phyloP scores from a whole-genome alignment of 257 asterid genomes.

The Solanum lycopersicoides region DNA sequence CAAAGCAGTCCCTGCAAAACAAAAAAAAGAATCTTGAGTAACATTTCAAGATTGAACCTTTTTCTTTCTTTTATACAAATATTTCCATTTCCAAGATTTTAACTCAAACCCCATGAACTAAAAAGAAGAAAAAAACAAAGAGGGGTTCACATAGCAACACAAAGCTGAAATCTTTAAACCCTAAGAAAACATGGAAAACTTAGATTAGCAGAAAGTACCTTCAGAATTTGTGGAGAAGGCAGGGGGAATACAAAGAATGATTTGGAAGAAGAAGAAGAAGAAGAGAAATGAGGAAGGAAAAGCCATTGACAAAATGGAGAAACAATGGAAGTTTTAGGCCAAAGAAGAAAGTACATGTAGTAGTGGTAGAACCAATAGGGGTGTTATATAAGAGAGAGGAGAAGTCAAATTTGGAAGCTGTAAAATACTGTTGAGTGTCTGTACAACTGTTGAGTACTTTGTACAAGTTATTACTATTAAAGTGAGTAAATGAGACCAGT shows the following conservation, averaged over 20 bases:
- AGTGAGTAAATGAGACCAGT: not conserved
- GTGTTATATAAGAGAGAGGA: not conserved
- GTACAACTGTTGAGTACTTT: not conserved
- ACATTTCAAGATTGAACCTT: not conserved
- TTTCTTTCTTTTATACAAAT: not conserved
- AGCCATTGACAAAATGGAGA: conserved; percentile 32
- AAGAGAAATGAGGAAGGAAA: conserved; percentile 18
- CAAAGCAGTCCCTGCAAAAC: conserved; percentile 59
- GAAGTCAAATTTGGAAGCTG: conserved; percentile 29
- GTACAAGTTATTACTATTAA: not conserved
- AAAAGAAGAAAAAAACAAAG: not conserved
- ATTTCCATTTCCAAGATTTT: not conserved
- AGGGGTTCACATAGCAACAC: not conserved
- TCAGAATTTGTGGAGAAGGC: conserved; percentile 56
- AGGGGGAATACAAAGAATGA: conserved; percentile 24
- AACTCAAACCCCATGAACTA: not conserved
- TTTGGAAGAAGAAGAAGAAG: conserved; percentile 3
- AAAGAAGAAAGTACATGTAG: not conserved
- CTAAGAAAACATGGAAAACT: not conserved
- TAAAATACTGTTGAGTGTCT: not conserved
- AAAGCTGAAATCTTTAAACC: not conserved
- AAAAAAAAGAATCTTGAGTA: not conserved
- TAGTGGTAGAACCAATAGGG: not conserved
- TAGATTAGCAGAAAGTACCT: conserved; percentile 23
- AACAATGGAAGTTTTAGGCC: not conserved